Evolutionary conservation across 106 monocot species (phyloP).

Genomic region (Narthecium ossifragum): DNA sequence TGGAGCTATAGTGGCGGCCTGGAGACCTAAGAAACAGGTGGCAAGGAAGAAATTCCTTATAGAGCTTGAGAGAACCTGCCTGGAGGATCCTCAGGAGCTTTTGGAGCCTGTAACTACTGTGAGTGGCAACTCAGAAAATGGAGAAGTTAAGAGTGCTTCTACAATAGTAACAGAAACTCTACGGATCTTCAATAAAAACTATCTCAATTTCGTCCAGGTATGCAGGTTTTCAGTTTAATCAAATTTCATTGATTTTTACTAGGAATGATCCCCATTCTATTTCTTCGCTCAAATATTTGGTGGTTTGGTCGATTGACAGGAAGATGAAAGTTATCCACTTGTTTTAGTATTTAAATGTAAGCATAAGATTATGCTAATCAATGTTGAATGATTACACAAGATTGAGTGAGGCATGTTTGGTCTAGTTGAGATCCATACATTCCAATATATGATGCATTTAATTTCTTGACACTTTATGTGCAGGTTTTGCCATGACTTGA

Average conservation of each 20-base stretch:
- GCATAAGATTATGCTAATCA: not conserved
- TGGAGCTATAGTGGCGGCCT: too few relatives aligned
- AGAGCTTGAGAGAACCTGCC: too few relatives aligned
- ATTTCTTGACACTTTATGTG: too few relatives aligned
- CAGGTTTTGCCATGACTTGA: too few relatives aligned
- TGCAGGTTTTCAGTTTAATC: not conserved
- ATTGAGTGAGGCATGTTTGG: not conserved
- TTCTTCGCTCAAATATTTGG: not conserved
- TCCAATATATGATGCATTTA: too few relatives aligned
- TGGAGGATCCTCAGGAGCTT: too few relatives aligned
- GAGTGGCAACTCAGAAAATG: not conserved
- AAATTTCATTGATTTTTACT: not conserved
- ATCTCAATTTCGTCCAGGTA: conserved; percentile 50
- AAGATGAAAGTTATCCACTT: conserved; percentile 1
- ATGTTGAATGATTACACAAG: not conserved
- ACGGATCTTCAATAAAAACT: conserved; percentile 37
- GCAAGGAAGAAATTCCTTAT: too few relatives aligned
- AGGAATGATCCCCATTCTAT: not conserved
- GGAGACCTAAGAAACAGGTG: too few relatives aligned
- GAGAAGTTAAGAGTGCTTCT: conserved; percentile 20
- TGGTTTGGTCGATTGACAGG: too few relatives aligned
- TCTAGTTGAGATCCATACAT: not conserved
- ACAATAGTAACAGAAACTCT: conserved; percentile 41
- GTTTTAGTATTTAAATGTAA: not conserved
- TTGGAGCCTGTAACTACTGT: not conserved